Percentiles rank a stretch among this genome's conserved stretches.
Evolutionary conservation across 1,284 basidiomycete genomes (phyloP).

Genomic region (Ceratobasidium sp.): DNA sequence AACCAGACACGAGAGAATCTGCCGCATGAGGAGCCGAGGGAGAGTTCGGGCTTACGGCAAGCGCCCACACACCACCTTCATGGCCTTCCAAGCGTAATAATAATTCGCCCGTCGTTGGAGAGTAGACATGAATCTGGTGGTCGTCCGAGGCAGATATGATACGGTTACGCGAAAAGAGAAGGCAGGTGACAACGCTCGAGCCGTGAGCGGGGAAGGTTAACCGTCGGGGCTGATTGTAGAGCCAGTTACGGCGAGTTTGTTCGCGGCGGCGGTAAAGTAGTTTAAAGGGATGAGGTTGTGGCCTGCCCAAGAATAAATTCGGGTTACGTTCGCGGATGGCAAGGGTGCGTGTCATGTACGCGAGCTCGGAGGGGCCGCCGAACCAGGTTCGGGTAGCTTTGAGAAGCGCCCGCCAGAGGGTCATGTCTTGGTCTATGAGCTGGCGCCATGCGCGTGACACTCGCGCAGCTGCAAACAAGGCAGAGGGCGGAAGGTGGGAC

Average conservation of each 20-base stretch:
- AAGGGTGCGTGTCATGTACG: conserved; percentile 74
- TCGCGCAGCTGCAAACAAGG: conserved; percentile 76
- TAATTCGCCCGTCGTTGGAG: conserved; percentile 76
- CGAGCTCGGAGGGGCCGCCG: conserved; percentile 73
- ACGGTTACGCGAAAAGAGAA: conserved; percentile 89
- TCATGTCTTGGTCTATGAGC: conserved; percentile 81
- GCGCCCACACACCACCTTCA: conserved; percentile 94
- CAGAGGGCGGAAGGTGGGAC: conserved; percentile 73
- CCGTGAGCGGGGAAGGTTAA: conserved; percentile 85
- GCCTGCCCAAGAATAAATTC: conserved; percentile 45
- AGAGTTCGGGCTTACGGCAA: conserved; percentile 60
- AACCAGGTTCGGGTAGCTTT: conserved; percentile 82
- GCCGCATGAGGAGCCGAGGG: conserved; percentile 56
- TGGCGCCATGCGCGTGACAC: conserved; percentile 81
- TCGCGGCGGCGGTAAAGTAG: conserved; percentile 34
- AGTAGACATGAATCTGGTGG: conserved; percentile 91
- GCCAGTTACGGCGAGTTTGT: conserved; percentile 48
- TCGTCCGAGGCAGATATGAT: conserved; percentile 75
- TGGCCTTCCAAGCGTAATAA: conserved; percentile 81
- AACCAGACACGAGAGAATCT: conserved; percentile 88
- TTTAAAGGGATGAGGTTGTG: conserved; percentile 37
- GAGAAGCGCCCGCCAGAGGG: conserved; percentile 81
- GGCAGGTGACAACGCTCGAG: conserved; percentile 87
- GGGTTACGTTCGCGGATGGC: conserved; percentile 78
- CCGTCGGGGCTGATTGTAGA: conserved; percentile 56